Evolutionary conservation across 768 basidiomycete genomes (phyloP).

Genomic region (Mycena alexandri): DNA sequence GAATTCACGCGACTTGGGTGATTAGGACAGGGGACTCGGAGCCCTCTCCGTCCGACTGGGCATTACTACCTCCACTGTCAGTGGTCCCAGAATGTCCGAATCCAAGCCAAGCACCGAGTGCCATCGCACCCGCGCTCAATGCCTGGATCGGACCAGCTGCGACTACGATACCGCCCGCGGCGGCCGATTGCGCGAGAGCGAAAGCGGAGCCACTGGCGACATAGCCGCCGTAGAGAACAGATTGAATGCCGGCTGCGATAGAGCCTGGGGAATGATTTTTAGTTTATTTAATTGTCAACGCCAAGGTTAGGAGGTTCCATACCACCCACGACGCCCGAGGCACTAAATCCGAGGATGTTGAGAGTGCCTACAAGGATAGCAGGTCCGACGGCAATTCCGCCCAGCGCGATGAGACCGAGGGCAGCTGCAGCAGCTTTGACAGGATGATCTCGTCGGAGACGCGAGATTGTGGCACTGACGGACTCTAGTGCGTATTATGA

Average conservation of each 20-base stretch:
- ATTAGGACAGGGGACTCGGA: too few relatives aligned
- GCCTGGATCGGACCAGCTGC: slow-evolving; percentile 17
- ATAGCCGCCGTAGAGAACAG: not conserved
- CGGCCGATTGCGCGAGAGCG: slow-evolving; percentile 16
- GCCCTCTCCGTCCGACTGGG: too few relatives aligned
- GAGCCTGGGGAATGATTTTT: not conserved
- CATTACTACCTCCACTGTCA: too few relatives aligned
- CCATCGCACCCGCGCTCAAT: slow-evolving; percentile 13
- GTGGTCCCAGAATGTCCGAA: not conserved
- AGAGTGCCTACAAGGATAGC: too few relatives aligned
- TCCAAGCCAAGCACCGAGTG: slow-evolving; percentile 22
- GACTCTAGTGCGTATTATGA: not conserved
- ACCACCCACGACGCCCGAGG: not conserved
- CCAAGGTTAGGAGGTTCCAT: not conserved
- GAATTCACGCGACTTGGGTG: too few relatives aligned
- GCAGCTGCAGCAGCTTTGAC: not conserved
- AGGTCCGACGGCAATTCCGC: not conserved
- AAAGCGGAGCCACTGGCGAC: slow-evolving; percentile 11
- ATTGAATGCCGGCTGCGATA: slow-evolving; percentile 2
- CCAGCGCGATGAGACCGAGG: not conserved
- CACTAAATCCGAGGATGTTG: too few relatives aligned
- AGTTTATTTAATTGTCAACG: too few relatives aligned
- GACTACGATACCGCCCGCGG: slow-evolving; percentile 14
- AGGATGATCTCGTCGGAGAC: not conserved
- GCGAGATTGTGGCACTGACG: not conserved